Evolutionary conservation across 2,329 filamentous ascomycete genomes (phyloP), one percentile per base, ranked within the genome.

Genomic region (Neofusicoccum sp.): DNA sequence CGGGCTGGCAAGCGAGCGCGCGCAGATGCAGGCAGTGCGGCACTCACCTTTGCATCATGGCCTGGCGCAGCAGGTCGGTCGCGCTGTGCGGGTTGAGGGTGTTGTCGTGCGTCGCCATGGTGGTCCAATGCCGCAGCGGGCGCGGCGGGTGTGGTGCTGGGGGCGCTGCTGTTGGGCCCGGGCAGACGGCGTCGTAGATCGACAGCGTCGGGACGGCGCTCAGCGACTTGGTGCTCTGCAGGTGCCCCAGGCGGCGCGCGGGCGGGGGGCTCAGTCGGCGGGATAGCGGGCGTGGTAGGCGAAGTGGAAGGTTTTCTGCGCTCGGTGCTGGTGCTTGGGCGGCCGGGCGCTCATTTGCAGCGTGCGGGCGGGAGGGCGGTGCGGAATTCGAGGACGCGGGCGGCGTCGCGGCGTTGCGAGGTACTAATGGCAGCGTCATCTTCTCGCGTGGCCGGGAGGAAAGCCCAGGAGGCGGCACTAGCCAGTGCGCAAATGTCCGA

Each of bases 11-110:
- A 54, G 59, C 38, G 49, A 44, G 59, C 36, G 49, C 49, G 43
- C 36, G 36, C 24, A 28, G 51, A 28, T 28, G 51, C 36, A 16
- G 30, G 24, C 24, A 14, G 33, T 14, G 41, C 12, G 60, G 61
- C 79, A 65, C 82, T 80, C 79, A 86, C 84, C 80, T 82, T 70
- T 82, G 82, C 71, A 80, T 74, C 73, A 83, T 80, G 62, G 82
- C 79, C 73, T 86, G 84, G 69, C 83, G 79, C 68, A 85, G 74
- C 72, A 85, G 74, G 68, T 86, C 84, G 56, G 81, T 80, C 60
- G 84, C 82, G 62, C 78, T 78, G 67, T 79, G 76, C 67, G 78
- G 73, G 66, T 80, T 82, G 66, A 77, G 74, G 33, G 8, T 9
- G 72, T 77, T 76, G 72, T 77, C 77, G 63, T 65, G 65, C 63